Conservation (phyloP, 2,329 filamentous ascomycete species). For the Fusarium mangiferae region DNA sequence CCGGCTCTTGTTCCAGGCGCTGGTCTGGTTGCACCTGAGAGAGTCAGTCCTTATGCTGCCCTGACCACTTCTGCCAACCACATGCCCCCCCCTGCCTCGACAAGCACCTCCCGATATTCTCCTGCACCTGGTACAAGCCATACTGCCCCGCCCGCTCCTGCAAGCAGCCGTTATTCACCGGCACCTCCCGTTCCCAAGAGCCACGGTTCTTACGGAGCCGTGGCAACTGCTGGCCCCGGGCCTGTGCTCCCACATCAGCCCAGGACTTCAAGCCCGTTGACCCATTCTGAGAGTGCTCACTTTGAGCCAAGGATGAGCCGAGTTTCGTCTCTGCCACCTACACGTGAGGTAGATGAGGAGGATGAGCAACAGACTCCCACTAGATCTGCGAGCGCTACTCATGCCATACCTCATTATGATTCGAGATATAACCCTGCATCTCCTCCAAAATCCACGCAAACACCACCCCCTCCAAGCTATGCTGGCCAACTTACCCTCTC, state of each 20-base stretch:
- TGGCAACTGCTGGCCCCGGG: conserved; percentile 52
- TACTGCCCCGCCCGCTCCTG: conserved; percentile 51
- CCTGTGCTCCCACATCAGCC: conserved; percentile 67
- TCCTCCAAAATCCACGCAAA: conserved; percentile 51
- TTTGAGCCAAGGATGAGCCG: conserved; percentile 66
- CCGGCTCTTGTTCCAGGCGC: conserved; percentile 36
- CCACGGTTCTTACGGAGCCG: conserved; percentile 54
- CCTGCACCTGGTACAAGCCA: conserved; percentile 57
- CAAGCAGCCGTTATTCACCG: conserved; percentile 64
- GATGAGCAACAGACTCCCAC: conserved; percentile 49
- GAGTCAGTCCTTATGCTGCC: conserved; percentile 63
- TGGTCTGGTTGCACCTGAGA: conserved; percentile 64
- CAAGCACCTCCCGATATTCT: conserved; percentile 67
- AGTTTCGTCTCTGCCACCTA: conserved; percentile 68
- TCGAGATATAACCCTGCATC: conserved; percentile 54
- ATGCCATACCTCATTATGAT: conserved; percentile 44
- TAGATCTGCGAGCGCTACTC: conserved; percentile 42
- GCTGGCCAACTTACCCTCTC: conserved; percentile 59
- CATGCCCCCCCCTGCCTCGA: conserved; percentile 46
- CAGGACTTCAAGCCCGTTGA: conserved; percentile 72
- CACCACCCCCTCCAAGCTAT: conserved; percentile 59
- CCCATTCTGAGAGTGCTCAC: conserved; percentile 70
- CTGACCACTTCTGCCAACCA: conserved; percentile 52
- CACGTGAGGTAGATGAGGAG: conserved; percentile 71
- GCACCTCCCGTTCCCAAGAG: conserved; percentile 55